Evolutionary conservation across 2,329 filamentous ascomycete species (phyloP), one percentile per base, ranked within the genome.

Genomic region (Venturiaceae sp.): DNA sequence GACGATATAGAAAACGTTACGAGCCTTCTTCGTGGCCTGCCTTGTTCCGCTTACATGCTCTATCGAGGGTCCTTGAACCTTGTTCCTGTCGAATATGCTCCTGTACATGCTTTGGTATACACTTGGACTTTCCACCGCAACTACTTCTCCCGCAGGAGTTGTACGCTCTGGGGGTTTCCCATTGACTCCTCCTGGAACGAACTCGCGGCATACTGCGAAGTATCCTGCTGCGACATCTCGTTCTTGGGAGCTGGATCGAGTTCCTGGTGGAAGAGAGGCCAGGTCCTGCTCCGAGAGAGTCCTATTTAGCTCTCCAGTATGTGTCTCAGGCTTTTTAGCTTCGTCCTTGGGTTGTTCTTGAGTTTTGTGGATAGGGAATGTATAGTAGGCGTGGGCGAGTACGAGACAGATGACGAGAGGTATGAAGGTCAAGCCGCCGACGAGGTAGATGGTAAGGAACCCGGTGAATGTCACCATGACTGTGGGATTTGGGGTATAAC

Each of bases 91-190:
- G 69, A 99, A 97, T 62, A 99, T 87, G 71, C 88, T 96, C 69
- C 91, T 81, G 74, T 99, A 99, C 90, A 99, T 96, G 71, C 88
- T 88, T 80, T 97, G 94, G 72, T 97, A 97, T 37, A 99, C 92
- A 70, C 92, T 96, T 59, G 88, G 91, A 67, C 90, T 95, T 59
- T 91, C 87, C 44, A 87, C 79, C 34, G 86, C 83, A 47, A 94
- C 84, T 16, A 88, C 86, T 59, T 87, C 85, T 19, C 90, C 90
- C 13, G 89, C 83, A 5, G 91, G 90, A 0, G 89, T 92, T 33
- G 85, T 83, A 61, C 90, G 83, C 74, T 96, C 92, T 60, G 92
- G 91, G 5, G 92, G 91, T 74, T 92, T 95, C 61, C 90, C 90
- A 76, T 95, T 95, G 71, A 95, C 86, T 44, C 91, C 92, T 69